Evolutionary conservation across 2,329 filamentous ascomycete species (phyloP), one percentile per base, ranked within the genome.

Genomic region (Cyphellophora attinorum): DNA sequence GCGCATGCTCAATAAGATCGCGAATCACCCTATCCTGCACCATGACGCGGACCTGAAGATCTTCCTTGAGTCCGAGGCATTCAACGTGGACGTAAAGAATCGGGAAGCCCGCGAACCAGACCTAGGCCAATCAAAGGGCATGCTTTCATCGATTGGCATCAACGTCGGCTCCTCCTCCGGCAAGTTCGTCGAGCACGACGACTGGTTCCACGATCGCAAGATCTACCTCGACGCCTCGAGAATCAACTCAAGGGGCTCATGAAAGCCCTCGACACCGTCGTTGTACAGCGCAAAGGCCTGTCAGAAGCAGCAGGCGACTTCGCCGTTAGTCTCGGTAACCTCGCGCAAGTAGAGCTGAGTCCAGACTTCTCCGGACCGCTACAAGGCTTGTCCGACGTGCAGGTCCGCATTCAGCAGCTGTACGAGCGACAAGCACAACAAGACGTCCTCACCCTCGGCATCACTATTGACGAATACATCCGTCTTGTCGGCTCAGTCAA

Each of bases 401-500:
- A 98, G 58, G 71, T 94, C 41, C 88, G 89, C 23, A 94, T 98
- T 47, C 79, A 82, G 39, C 91, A 98, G 52, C 76, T 98, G 2
- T 96, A 98, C 56, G 86, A 95, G 50, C 82, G 91, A 14, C 91
- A 98, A 60, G 91, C 91, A 8, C 86, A 95, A 61, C 91, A 98
- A 58, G 91, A 98, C 54, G 81, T 96, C 19, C 70, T 98, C 33
- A 98, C 91, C 0, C 78, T 98, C 45, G 91, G 91, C 23, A 96
- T 96, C 53, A 93, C 93, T 28, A 88, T 98, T 44, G 91, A 98
- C 46, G 91, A 98, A 61, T 98, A 98, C 61, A 93, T 98, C 49
- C 85, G 91, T 4, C 64, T 98, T 28, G 96, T 98, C 49, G 85
- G 86, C 19, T 93, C 84, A 36, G 84, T 96, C 41, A 98, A 98